Base-by-base conservation (phyloP, 176 grass and related monocot genomes). In the Eremochloa ophiuroides region DNA sequence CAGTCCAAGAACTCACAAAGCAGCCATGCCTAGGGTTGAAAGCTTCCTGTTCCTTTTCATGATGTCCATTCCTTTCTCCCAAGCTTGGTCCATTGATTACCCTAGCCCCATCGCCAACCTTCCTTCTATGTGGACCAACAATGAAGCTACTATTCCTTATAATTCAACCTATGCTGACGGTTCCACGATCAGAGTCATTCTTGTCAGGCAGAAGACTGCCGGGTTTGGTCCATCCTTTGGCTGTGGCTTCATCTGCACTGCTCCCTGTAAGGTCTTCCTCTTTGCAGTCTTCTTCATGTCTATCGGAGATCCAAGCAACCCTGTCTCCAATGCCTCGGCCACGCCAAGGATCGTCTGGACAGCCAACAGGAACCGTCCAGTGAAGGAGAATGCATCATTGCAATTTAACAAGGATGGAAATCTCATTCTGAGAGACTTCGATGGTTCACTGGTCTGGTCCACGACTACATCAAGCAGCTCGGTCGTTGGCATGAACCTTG, bases 61-160 rank as follows among this genome's bases (percentile, higher is more conserved):
- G 7, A 38, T 86, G 17, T 76, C 64, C 31, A 41, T 89, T 67
- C 67, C 76, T 6, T 78, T 41, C 26, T 79, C 73, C 60, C 86
- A 82, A 62, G 78, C 83, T 65, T 91, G 85, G 85, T 81, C 62
- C 61, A 55, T 82, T 16, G 89, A 87, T 79, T 91, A 84, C 70
- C 89, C 88, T 26, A 87, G 64, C 75, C 84, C 74, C 70, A 91
- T 87, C 40, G 72, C 89, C 73, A 85, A 74, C 27, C 39, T 91
- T 71, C 66, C 77, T 50, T 82, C 85, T 53, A 29, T 51, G 4
- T 89, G 86, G 86, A 84, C 48, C 27, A 89, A 88, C 75, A 76
- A 77, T 72, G 69, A 86, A n/a, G 84, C 64, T 26, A 86, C 83
- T 33, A 78, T 89, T 41, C 80, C 86, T 33, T 82, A 76, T 63